Evolutionary conservation across 108 stramenopile genomes (phyloP), one percentile per base, ranked within the genome.

Genomic region (Phaeodactylum tricornutum): DNA sequence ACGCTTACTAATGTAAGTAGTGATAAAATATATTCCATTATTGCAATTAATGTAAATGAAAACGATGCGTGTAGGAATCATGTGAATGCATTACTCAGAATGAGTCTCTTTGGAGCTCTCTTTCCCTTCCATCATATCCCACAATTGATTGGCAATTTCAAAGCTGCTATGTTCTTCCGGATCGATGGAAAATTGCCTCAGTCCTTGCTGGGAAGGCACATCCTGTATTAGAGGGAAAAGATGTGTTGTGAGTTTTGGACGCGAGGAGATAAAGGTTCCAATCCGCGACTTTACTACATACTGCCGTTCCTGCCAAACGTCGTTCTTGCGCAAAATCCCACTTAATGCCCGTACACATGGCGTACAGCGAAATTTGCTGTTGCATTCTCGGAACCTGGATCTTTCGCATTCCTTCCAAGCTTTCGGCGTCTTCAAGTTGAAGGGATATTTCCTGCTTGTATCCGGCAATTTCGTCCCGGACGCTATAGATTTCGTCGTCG

Each of bases 301-400:
- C 44, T 3, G 26, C 44, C n/a, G 23, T n/a, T 8, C 44, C 44
- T n/a, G 20, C 44, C 5, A 45, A 25, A 5, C 17, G 23, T 25
- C 24, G n/a, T 21, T 45, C 44, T 21, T 45, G 24, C 5, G 41
- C 46, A 44, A 37, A 58, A 25, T 58, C 48, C 57, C 57, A 58
- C 32, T 58, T 58, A 34, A 58, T 58, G 6, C 57, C 57, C 12
- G 42, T 29, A 15, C 16, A 16, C 22, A 28, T 14, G 15, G 57
- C 57, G 37, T 58, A 46, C 5, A 58, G 31, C n/a, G 57, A 42
- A n/a, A 58, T 58, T 39, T 58, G 57, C 12, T 21, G 25, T 14
- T 48, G 31, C 27, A 58, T 21, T 30, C 42, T 58, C 5, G 43
- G 25, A 12, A 58, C 57, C 31, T 58, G 43, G 4, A 27, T 22